phyloP scores from a whole-genome alignment of 192 early-diverging fungal species.

The Backusella liffmaniae region DNA sequence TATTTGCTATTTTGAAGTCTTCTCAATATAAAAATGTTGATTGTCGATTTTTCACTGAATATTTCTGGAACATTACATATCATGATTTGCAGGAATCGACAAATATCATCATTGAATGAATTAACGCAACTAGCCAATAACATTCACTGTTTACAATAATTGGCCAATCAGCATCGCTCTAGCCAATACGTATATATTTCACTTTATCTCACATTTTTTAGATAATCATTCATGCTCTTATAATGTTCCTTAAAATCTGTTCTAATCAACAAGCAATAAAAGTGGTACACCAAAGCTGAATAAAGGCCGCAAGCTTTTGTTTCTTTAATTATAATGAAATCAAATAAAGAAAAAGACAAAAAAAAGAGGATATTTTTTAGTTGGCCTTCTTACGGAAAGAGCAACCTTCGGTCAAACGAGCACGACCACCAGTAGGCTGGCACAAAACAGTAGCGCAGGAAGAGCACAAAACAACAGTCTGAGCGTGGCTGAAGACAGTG shows the following conservation, averaged over 20 bases:
- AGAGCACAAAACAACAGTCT: slow-evolving; percentile 96
- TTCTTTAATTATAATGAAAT: not conserved
- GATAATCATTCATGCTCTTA: not conserved
- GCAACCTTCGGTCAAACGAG: slow-evolving; percentile 91
- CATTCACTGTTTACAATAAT: not conserved
- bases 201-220: not conserved
- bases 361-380: slow-evolving; percentile 17
- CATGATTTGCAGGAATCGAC: not conserved
- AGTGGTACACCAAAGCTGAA: not conserved
- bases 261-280: not conserved
- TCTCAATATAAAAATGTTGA: not conserved
- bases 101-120: not conserved
- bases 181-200: not conserved
- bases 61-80: not conserved
- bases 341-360: slow-evolving; percentile 1
- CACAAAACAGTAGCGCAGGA: slow-evolving; percentile 96
- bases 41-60: not conserved
- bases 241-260: not conserved
- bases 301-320: slow-evolving; percentile 5
- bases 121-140: not conserved
- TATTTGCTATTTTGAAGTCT: not conserved
- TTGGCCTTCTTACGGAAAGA: slow-evolving; percentile 37
- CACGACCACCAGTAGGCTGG: slow-evolving; percentile 99
- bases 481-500: slow-evolving; percentile 99
- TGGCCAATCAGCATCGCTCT: not conserved